Evolutionary conservation across 176 grass and related monocot species (phyloP).

Genomic region (Microstegium vimineum): DNA sequence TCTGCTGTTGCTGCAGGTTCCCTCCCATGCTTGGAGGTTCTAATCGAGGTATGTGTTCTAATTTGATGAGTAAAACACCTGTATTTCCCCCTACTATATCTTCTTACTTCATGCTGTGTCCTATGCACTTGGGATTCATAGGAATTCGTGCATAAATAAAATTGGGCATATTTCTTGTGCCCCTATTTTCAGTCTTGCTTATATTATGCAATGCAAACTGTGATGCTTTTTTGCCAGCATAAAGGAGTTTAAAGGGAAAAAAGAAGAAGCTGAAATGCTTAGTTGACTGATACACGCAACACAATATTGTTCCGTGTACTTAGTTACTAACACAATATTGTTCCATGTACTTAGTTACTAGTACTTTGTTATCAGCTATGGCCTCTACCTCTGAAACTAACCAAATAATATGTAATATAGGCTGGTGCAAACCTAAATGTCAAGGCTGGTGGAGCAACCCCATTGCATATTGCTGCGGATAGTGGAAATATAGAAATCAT

Average conservation of each 20-base stretch:
- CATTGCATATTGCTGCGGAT: conserved; percentile 87
- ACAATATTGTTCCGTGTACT: background rate
- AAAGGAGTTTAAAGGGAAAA: background rate
- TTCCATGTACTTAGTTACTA: background rate
- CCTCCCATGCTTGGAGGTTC: conserved; percentile 70
- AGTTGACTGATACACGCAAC: background rate
- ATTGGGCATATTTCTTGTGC: background rate
- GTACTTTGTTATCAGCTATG: background rate
- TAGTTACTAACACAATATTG: background rate
- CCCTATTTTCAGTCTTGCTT: background rate
- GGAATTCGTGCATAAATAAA: background rate
- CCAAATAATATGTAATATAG: conserved; percentile 31
- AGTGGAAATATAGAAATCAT: conserved; percentile 64
- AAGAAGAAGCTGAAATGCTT: background rate
- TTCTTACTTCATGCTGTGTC: background rate
- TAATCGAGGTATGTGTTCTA: conserved; percentile 56
- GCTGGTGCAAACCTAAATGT: conserved; percentile 88
- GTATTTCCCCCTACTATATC: background rate
- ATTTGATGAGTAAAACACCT: background rate
- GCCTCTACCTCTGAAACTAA: background rate
- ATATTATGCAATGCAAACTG: background rate
- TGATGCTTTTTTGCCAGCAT: background rate
- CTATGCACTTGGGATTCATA: background rate
- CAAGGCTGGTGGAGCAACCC: conserved; percentile 80
- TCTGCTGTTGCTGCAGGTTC: conserved; percentile 89